These are phyloP conservation scores for Ploettnerulaceae sp. DNA, from an alignment of 2,329 filamentous ascomycete species.

Conservation along the genomic window DNA sequence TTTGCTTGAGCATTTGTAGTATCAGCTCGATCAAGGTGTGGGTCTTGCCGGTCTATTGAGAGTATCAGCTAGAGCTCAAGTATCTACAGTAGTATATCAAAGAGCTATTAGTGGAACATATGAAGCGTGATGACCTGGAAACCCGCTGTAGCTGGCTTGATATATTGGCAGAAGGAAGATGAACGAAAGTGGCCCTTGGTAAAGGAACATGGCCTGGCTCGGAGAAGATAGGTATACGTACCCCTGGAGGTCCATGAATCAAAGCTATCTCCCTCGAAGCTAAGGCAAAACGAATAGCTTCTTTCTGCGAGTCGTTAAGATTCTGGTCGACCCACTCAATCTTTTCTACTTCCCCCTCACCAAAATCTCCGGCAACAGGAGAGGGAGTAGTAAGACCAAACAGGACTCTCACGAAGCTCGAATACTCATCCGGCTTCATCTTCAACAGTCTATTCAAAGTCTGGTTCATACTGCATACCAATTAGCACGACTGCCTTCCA, in stretches of 20 bases:
- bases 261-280: slow-evolving; percentile 76
- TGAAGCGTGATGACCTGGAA: too few species aligned
- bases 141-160: too few species aligned
- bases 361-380: slow-evolving; percentile 39
- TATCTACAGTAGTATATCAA: not conserved
- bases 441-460: slow-evolving; percentile 56
- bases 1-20: slow-evolving; percentile 73
- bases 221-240: slow-evolving; percentile 36
- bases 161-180: too few species aligned
- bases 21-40: slow-evolving; percentile 95
- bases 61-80: slow-evolving; percentile 5
- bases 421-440: slow-evolving; percentile 54
- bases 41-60: slow-evolving; percentile 76
- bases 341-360: slow-evolving; percentile 40
- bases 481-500: slow-evolving; percentile 10
- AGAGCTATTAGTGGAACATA: too few species aligned
- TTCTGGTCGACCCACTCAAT: slow-evolving; percentile 58
- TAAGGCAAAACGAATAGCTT: slow-evolving; percentile 75
- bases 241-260: slow-evolving; percentile 90
- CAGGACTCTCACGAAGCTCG: slow-evolving; percentile 55
- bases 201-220: too few species aligned
- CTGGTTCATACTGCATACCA: slow-evolving; percentile 51
- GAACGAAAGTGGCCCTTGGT: too few species aligned
- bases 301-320: slow-evolving; percentile 62
- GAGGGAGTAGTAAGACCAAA: slow-evolving; percentile 55